Base-by-base conservation (phyloP, 202 grass and related monocot genomes). In the Zizania palustris region DNA sequence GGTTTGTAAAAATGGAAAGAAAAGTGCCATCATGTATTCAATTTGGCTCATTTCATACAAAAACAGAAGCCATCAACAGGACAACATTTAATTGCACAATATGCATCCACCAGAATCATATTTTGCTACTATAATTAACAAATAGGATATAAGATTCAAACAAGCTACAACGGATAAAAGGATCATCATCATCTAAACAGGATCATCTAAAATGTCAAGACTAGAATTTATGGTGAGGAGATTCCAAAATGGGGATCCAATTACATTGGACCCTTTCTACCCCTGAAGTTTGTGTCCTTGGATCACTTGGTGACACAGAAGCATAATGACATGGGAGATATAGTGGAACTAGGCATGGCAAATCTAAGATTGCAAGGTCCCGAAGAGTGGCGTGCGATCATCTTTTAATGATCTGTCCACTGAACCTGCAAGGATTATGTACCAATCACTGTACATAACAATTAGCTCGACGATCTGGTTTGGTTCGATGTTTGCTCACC, bases 151-250 rank as follows among this genome's bases (percentile, higher is more conserved):
- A 63, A 7, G 53, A 73, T 4, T 38, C 61, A 15, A 53, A 76
- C 40, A 57, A 48, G 56, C 55, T 79, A 63, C 56, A 58, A 36
- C 48, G 20, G 66, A 80, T n/a, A 37, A n/a, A 45, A 76, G 15
- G 40, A 55, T 55, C 16, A 20, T n/a, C 42, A 55, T 55, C 51
- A 20, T n/a, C 42, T 44, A 7, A 44, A 44, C 42, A 75, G 9
- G 21, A 69, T 74, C 75, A 58, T 75, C 69, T 57, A 83, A 44
- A 56, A 84, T 84, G 40, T 75, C 68, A 71, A 36, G 75, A 22
- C 48, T 71, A 84, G 64, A 80, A 88, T 88, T 75, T 84, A 84
- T 58, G 64, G 49, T 28, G 49, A 75, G 40, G 71, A 70, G 69
- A 28, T 56, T 49, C 69, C 41, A 13, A 11, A 67, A 57, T 69